These are phyloP conservation scores for Metrosideros polymorpha DNA, from an alignment of 441 rosid species.

Conservation along the genomic window DNA sequence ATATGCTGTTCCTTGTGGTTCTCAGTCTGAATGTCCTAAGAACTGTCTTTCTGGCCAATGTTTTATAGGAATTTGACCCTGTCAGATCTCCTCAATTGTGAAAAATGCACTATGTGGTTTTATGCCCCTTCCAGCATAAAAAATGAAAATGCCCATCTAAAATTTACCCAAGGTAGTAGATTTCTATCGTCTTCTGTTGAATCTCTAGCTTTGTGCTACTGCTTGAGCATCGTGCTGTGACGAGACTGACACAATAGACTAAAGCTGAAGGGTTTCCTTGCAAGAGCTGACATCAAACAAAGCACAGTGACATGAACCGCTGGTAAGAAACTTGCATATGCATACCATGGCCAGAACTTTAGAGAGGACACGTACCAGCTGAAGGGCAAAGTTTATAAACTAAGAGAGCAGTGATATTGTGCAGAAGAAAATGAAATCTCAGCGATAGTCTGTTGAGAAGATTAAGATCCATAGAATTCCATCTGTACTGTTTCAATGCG, in stretches of 20 bases:
- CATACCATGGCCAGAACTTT: not conserved
- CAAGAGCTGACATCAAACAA: not conserved
- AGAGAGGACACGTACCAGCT: not conserved
- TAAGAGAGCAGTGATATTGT: not conserved
- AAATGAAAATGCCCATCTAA: not conserved
- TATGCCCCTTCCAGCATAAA: not conserved
- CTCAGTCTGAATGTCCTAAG: not conserved
- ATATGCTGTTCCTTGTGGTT: not conserved
- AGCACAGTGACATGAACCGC: not conserved
- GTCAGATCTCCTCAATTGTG: not conserved
- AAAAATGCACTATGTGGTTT: not conserved
- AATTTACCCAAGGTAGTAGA: not conserved
- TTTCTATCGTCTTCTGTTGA: not conserved
- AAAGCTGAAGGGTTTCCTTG: not conserved
- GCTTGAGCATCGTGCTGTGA: not conserved
- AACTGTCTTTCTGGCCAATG: not conserved
- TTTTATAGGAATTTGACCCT: not conserved
- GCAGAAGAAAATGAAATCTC: not conserved
- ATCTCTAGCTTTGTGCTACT: not conserved
- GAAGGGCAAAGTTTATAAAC: not conserved
- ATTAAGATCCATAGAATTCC: not conserved
- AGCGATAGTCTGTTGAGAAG: not conserved
- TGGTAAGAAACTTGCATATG: not conserved
- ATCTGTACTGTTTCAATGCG: not conserved
- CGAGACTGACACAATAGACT: not conserved